A percentile compares a stretch with the other conserved stretches of the same genome.
phyloP scores from a whole-genome alignment of 2,329 filamentous ascomycete genomes.

The Shiraia bambusicola region DNA sequence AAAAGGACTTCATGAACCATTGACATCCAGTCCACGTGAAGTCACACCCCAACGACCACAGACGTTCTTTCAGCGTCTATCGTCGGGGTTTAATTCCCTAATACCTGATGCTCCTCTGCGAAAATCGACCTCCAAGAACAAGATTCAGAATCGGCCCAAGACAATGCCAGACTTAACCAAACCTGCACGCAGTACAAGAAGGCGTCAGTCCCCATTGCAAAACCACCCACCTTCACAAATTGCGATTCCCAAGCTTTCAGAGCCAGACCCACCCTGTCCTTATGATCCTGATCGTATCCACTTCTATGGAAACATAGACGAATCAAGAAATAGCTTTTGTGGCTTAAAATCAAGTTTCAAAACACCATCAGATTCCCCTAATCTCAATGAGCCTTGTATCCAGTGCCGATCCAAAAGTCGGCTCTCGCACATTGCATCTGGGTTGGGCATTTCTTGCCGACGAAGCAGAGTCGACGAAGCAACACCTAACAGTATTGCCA shows the following conservation, averaged over 20 bases:
- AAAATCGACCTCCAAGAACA: constrained; percentile 2
- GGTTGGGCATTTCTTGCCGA: background rate
- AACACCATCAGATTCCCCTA: background rate
- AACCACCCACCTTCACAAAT: constrained; percentile 1
- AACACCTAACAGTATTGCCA: background rate
- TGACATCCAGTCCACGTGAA: background rate
- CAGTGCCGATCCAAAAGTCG: constrained; percentile 12
- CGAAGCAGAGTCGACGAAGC: constrained; percentile 2
- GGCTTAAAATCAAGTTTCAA: constrained; percentile 9
- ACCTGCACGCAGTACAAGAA: background rate
- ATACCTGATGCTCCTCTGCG: constrained; percentile 8
- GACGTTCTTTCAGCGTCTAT: constrained; percentile 18
- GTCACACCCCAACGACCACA: constrained; percentile 10
- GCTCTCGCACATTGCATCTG: constrained; percentile 12
- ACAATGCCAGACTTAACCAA: constrained; percentile 4
- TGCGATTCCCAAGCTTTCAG: constrained; percentile 8
- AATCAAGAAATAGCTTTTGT: constrained; percentile 14
- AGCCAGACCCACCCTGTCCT: constrained; percentile 11
- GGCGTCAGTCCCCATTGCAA: background rate
- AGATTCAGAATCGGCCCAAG: background rate
- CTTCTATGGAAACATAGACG: constrained; percentile 24
- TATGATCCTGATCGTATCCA: constrained; percentile 21
- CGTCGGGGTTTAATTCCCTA: constrained; percentile 12
- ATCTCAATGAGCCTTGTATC: constrained; percentile 11
- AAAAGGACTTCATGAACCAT: background rate